Evolutionary conservation across 2,329 filamentous ascomycete genomes (phyloP), one percentile per base, ranked within the genome.

Genomic region (Dryadomyces quercivorus): DNA sequence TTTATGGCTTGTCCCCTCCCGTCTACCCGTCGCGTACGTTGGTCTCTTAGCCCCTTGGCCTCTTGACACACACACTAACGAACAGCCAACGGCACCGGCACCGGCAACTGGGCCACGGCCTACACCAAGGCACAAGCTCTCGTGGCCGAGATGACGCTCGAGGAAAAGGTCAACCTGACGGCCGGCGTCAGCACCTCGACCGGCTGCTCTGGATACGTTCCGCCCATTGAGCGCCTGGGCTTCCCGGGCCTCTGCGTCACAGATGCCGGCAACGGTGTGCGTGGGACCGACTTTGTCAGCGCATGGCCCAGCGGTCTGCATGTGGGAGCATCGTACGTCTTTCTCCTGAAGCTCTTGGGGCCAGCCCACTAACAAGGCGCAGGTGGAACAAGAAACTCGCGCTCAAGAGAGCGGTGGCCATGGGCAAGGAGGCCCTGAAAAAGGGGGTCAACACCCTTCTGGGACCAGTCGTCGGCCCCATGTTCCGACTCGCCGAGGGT

Each of bases 361-460:
- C 36, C n/a, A 34, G 16, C 6, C 2, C 18, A 6, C 45, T 26
- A 15, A 31, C 26, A 31, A 31, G 4, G 4, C 8, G 2, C 12
- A 52, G 51, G 5, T 95, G 88, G 86, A 86, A 92, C 66, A 82
- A 81, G 57, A 72, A 77, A 6, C 75, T 92, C 48, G 81, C 86
- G 57, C 81, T 81, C 62, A 70, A 75, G 51, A 79, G 88, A 52
- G 88, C 83, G 22, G 70, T 77, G 53, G 84, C 84, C 47, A 89
- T 94, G 84, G 89, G 85, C 7, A 72, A 75, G 52, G 89, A 94
- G 66, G 86, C 87, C 64, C 78, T 76, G 57, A 79, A 70, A 46
- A 94, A 94, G 66, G 89, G 89, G 46, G 80, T 89, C 31, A 86
- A 94, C 64, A 76, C 92, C 15, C 77, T 85, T 54, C 75, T 94